Base-by-base conservation (phyloP, 2,329 filamentous ascomycete genomes). In the Grosmannia penicillata region DNA sequence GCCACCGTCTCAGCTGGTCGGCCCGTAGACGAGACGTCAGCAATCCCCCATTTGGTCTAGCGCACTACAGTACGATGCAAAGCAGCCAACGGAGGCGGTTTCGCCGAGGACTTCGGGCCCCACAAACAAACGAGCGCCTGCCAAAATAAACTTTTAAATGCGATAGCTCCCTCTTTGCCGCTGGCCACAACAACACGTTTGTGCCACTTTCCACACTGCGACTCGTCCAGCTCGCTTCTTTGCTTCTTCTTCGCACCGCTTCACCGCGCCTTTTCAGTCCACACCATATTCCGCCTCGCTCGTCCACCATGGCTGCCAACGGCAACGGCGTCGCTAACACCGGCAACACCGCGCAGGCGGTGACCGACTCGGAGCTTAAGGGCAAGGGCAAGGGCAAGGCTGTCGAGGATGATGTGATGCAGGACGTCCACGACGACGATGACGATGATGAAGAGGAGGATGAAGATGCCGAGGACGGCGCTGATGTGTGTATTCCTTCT, bases 381-480 rank as follows among this genome's bases (percentile, higher is more conserved):
- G 50, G 64, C 44, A 68, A 75, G 52, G 84, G 83, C 61, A 94
- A 94, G 70, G 85, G 85, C 65, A 94, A 94, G 69, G 78, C 73
- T 29, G 55, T 64, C 36, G 60, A 62, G 48, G 61, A 70, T 44
- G 55, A 60, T 37, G 58, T 59, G 30, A 63, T 75, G 48, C 75
- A 81, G 49, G 62, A 74, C 53, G 68, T 69, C 54, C 82, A 85
- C 72, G 81, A 85, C 2, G 80, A 83, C 23, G 75, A 73, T 34
- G 75, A 78, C 18, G 80, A 86, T 37, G 78, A 78, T 37, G 74
- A 68, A 30, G 70, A 66, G 17, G 72, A 84, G 48, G 79, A 80
- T 19, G 73, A 84, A 1, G 75, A 74, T 38, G 76, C 80, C 14
- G 82, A 87, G 29, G 80, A 80, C 36, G 44, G 28, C 21, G 50